Base-by-base conservation (phyloP, 306 rosid genomes). In the Vigna radiata region DNA sequence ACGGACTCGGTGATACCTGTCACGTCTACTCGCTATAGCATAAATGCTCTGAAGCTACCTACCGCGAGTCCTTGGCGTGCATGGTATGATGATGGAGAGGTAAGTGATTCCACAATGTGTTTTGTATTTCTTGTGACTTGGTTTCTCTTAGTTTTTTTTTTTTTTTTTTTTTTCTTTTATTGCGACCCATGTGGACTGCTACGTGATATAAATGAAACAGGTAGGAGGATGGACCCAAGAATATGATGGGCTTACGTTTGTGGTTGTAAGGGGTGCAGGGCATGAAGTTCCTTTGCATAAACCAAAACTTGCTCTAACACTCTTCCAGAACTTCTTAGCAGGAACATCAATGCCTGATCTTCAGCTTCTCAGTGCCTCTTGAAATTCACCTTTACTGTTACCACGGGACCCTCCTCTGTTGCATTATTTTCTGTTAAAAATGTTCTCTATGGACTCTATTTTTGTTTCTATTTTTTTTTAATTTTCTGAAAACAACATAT, bases 221-320 rank as follows among this genome's bases (percentile, higher is more conserved):
- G 98, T 94, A 58, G 98, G 97, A 81, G 97, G 98, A 72, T 94
- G 98, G 97, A 92, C 85, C 2, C 93, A 94, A 79, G 98, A 90
- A 82, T 94, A 94, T 73, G 87, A 39, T 29, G 98, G 98, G 52
- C 85, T 94, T 33, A 94, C 90, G 14, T 90, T 94, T 75, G 97
- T 92, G 50, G 73, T 84, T 0, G 92, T 92, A 71, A 85, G 98
- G 70, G 98, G 98, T 74, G 98, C 97, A 36, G 98, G 98, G 18
- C 98, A 91, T 21, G 97, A 94, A 88, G 98, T 94, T 68, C 91
- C 98, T 77, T 80, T 94, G 59, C 98, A 92, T 84, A 87, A 46
- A 73, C 98, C 98, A 43, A 92, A 94, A 82, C 89, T 82, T 76
- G 97, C 98, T 69, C 85, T 91, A 8, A 52, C 87, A 48, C 84